A percentile compares a stretch with the other conserved stretches of the same genome.
Evolutionary conservation across 768 basidiomycete genomes (phyloP).

Genomic region (Russula lepida): DNA sequence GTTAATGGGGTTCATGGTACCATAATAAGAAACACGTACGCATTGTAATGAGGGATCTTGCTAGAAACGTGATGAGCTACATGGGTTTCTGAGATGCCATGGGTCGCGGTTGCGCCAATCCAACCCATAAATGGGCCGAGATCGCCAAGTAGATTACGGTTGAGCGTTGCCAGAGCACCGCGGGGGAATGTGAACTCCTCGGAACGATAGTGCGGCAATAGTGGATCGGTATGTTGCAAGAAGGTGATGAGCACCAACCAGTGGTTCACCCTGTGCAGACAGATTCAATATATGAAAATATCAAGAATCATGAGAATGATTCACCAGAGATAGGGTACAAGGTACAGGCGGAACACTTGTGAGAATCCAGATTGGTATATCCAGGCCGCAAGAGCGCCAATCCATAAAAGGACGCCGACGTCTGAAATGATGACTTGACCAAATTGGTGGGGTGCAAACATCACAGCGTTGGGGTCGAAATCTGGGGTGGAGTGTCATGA

Average conservation of each 20-base stretch:
- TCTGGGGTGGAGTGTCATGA: slow-evolving; percentile 33
- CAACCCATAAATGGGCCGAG: slow-evolving; percentile 73
- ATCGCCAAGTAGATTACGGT: slow-evolving; percentile 74
- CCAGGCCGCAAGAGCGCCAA: slow-evolving; percentile 47
- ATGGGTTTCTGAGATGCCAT: slow-evolving; percentile 93
- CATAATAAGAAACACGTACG: slow-evolving; percentile 36
- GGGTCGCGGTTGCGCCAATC: slow-evolving; percentile 77
- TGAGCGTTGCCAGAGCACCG: slow-evolving; percentile 87
- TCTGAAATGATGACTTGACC: slow-evolving; percentile 74
- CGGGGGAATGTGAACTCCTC: slow-evolving; percentile 87
- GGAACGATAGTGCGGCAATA: slow-evolving; percentile 89
- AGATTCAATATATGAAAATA: neutral
- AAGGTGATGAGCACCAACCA: slow-evolving; percentile 96
- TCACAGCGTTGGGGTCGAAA: slow-evolving; percentile 66
- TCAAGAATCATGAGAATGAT: neutral
- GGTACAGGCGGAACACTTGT: slow-evolving; percentile 70
- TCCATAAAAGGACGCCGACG: slow-evolving; percentile 70
- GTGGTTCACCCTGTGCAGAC: slow-evolving; percentile 61
- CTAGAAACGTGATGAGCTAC: slow-evolving; percentile 86
- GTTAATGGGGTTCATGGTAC: neutral
- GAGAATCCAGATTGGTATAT: slow-evolving; percentile 56
- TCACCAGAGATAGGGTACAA: slow-evolving; percentile 82
- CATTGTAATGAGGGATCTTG: slow-evolving; percentile 95
- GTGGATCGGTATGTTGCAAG: slow-evolving; percentile 96
- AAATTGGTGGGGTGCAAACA: slow-evolving; percentile 80